Conservation (phyloP, 257 asterid genomes). For the Coffea eugenioides region DNA sequence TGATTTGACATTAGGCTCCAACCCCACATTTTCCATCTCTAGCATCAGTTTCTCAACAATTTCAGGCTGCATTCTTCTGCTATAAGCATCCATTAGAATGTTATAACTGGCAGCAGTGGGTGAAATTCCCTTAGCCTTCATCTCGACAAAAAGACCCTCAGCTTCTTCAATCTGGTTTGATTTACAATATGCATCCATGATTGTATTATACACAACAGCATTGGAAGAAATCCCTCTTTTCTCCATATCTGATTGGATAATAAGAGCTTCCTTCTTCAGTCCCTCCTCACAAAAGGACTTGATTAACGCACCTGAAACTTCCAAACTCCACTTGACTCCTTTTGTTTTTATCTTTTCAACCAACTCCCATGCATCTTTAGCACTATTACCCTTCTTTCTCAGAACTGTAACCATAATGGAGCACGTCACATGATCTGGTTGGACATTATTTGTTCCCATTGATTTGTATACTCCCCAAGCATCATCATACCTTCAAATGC, state of each 20-base stretch:
- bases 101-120: slow-evolving; percentile 78
- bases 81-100: slow-evolving; percentile 82
- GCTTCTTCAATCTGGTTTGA: slow-evolving; percentile 81
- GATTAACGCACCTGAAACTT: slow-evolving; percentile 77
- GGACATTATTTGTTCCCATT: slow-evolving; percentile 61
- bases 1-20: slow-evolving; percentile 77
- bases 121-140: slow-evolving; percentile 61
- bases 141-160: slow-evolving; percentile 84
- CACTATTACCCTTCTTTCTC: slow-evolving; percentile 73
- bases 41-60: slow-evolving; percentile 69
- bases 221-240: slow-evolving; percentile 73
- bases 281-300: slow-evolving; percentile 93
- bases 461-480: slow-evolving; percentile 68
- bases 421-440: slow-evolving; percentile 80
- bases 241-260: slow-evolving; percentile 84
- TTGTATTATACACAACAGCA: slow-evolving; percentile 67
- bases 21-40: slow-evolving; percentile 70
- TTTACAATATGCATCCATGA: slow-evolving; percentile 81
- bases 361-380: slow-evolving; percentile 77
- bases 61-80: slow-evolving; percentile 84
- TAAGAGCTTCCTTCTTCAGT: slow-evolving; percentile 74
- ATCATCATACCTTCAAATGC: slow-evolving; percentile 62
- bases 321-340: slow-evolving; percentile 82
- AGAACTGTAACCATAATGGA: slow-evolving; percentile 77
- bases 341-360: slow-evolving; percentile 61